A percentile compares a stretch with the other conserved stretches of the same genome.
These are phyloP conservation scores for Claviceps sp. DNA, from an alignment of 2,329 filamentous ascomycete species.

Conservation along the genomic window DNA sequence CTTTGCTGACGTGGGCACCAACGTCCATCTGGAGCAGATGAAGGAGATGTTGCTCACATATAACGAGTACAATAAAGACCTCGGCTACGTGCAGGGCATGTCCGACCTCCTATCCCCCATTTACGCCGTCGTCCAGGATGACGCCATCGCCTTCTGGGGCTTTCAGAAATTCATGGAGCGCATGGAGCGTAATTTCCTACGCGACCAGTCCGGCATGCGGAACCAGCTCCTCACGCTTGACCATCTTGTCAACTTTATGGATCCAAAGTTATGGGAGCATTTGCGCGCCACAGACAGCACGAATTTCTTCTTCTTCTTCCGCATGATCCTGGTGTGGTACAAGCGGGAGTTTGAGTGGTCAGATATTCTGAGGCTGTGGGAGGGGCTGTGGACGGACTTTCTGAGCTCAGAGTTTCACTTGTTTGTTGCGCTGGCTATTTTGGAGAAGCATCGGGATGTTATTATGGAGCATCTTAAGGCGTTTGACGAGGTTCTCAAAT, in stretches of 20 bases:
- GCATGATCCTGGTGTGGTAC: slow-evolving; percentile 97
- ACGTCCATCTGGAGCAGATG: slow-evolving; percentile 95
- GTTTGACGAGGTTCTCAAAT: slow-evolving; percentile 96
- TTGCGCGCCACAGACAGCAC: slow-evolving; percentile 84
- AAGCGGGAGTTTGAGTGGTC: slow-evolving; percentile 91
- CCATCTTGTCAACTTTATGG: slow-evolving; percentile 92
- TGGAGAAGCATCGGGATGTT: slow-evolving; percentile 91
- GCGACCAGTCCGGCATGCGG: slow-evolving; percentile 93
- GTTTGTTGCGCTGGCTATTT: slow-evolving; percentile 82
- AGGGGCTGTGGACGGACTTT: slow-evolving; percentile 87
- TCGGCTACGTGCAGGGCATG: slow-evolving; percentile 98
- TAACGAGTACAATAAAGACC: slow-evolving; percentile 90
- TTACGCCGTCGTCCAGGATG: slow-evolving; percentile 94
- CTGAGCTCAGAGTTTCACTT: slow-evolving; percentile 82
- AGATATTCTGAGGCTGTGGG: slow-evolving; percentile 82
- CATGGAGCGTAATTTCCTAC: slow-evolving; percentile 94
- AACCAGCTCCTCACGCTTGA: slow-evolving; percentile 81
- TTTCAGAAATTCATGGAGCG: slow-evolving; percentile 95
- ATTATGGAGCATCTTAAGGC: slow-evolving; percentile 90
- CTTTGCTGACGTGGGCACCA: slow-evolving; percentile 84
- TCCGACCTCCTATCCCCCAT: slow-evolving; percentile 91
- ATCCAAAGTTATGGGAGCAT: slow-evolving; percentile 85
- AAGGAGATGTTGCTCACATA: slow-evolving; percentile 99
- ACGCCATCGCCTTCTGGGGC: slow-evolving; percentile 91
- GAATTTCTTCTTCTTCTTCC: slow-evolving; percentile 99